Conservation (phyloP, 441 rosid species). For the Pelargonium fulgidum region DNA sequence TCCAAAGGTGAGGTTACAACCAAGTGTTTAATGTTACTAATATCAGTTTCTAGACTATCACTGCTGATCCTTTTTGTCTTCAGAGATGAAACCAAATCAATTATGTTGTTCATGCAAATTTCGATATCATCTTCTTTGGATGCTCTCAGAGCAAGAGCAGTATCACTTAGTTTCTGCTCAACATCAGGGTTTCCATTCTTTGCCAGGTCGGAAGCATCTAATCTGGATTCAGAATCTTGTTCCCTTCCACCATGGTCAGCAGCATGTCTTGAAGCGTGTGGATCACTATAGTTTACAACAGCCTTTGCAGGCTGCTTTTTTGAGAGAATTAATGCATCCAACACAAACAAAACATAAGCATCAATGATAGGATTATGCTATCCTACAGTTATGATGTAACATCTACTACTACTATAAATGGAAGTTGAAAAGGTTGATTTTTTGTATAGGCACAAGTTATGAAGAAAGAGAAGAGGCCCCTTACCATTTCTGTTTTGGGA, state of each 20-base stretch:
- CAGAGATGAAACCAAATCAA: constrained; percentile 17
- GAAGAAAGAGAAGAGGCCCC: constrained; percentile 5
- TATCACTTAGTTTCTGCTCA: constrained; percentile 26
- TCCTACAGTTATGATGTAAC: too few species aligned
- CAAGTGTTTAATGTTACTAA: constrained; percentile 30
- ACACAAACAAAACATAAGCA: background rate
- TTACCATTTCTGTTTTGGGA: constrained; percentile 20
- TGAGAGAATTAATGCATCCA: constrained; percentile 16
- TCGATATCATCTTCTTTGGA: constrained; percentile 5
- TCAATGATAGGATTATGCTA: background rate
- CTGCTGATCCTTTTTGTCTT: constrained; percentile 31
- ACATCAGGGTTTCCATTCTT: constrained; percentile 21
- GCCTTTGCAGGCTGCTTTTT: constrained; percentile 29
- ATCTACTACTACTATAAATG: background rate
- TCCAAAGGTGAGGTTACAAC: constrained; percentile 32
- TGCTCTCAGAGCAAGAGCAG: constrained; percentile 22
- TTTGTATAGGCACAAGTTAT: background rate
- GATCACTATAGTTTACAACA: constrained; percentile 16
- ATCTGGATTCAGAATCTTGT: constrained; percentile 18
- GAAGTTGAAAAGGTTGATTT: background rate
- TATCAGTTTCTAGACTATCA: constrained; percentile 19
- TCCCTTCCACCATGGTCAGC: constrained; percentile 20
- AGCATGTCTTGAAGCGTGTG: constrained; percentile 21
- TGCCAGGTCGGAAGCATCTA: constrained; percentile 13
- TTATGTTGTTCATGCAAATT: background rate